phyloP scores from a whole-genome alignment of 2,329 filamentous ascomycete genomes.

The Epichloe brachyelytri region DNA sequence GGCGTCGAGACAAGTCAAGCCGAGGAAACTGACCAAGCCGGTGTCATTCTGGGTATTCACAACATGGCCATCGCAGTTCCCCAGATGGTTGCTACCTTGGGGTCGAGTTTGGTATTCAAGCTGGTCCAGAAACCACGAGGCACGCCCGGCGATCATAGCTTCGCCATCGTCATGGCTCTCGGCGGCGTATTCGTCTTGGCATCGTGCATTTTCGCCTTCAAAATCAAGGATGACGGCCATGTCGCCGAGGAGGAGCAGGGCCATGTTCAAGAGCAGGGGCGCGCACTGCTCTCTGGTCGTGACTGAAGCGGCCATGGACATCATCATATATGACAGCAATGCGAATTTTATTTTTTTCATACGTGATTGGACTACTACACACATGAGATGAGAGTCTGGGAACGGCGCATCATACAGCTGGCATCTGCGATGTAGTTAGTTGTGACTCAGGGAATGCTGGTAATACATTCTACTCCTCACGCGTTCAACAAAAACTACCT shows the following conservation, averaged over 20 bases:
- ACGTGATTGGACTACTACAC: no score
- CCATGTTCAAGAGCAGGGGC: conserved; percentile 25
- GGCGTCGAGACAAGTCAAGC: conserved; percentile 26
- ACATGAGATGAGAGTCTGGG: no score
- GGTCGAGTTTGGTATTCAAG: conserved; percentile 74
- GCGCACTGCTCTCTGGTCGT: conserved; percentile 1
- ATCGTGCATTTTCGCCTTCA: conserved; percentile 59
- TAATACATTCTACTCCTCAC: neutral
- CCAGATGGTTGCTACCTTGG: conserved; percentile 79
- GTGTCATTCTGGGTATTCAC: conserved; percentile 86
- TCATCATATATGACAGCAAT: neutral
- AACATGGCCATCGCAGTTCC: conserved; percentile 89
- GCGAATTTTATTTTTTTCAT: neutral
- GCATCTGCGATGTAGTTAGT: no score
- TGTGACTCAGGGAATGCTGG: no score
- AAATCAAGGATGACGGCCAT: conserved; percentile 48
- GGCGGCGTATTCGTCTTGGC: conserved; percentile 68
- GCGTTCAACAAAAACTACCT: neutral
- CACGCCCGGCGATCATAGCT: conserved; percentile 70
- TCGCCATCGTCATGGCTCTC: conserved; percentile 74
- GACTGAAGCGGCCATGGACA: no score
- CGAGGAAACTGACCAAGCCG: conserved; percentile 60
- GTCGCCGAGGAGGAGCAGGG: conserved; percentile 23
- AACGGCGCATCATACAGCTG: no score
- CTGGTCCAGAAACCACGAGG: conserved; percentile 79